Conservation (phyloP, 164 flowering plant species). For the Berberis vulgaris region DNA sequence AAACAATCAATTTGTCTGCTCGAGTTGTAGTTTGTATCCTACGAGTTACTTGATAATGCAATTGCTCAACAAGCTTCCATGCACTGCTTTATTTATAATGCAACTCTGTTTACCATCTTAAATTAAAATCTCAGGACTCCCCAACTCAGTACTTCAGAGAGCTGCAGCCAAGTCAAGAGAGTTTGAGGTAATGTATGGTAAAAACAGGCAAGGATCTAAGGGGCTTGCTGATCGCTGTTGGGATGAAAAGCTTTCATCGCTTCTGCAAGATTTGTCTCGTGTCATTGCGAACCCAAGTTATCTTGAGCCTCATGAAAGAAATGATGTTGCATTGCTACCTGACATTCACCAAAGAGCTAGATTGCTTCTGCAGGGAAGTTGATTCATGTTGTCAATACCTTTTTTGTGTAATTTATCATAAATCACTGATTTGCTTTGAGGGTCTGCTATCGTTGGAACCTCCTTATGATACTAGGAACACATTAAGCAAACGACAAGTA, state of each 20-base stretch:
- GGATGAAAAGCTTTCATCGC: constrained; percentile 19
- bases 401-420: background rate
- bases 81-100: too few species aligned
- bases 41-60: too few species aligned
- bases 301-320: constrained; percentile 9
- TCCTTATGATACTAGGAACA: too few species aligned
- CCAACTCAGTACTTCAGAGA: constrained; percentile 47
- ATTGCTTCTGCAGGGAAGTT: constrained; percentile 31
- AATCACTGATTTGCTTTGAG: background rate
- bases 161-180: constrained; percentile 71
- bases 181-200: constrained; percentile 69
- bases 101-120: too few species aligned
- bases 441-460: too few species aligned
- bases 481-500: too few species aligned
- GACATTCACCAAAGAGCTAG: constrained; percentile 48
- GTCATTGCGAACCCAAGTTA: constrained; percentile 11
- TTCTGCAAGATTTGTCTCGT: constrained; percentile 26
- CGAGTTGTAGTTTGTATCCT: too few species aligned
- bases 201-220: constrained; percentile 13
- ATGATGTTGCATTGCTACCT: constrained; percentile 14
- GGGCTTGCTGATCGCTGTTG: background rate
- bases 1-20: too few species aligned
- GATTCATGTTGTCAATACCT: background rate
- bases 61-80: too few species aligned
- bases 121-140: constrained; percentile 49